phyloP scores from a whole-genome alignment of 805 yeast species.

The Lipomyces orientalis region DNA sequence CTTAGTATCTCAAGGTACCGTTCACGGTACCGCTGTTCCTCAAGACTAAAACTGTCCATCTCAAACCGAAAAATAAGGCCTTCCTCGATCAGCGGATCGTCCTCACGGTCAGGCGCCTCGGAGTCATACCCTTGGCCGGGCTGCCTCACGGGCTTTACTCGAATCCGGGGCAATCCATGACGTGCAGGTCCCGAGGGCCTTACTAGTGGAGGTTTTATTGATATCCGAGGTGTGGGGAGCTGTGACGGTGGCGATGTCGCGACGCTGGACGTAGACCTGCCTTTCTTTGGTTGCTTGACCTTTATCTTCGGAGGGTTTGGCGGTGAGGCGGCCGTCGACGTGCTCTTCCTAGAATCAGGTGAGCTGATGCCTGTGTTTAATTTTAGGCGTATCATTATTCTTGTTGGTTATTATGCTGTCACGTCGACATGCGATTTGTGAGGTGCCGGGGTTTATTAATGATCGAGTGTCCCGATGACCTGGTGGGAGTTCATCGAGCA shows the following conservation, averaged over 20 bases:
- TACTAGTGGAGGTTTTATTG: constrained; percentile 32
- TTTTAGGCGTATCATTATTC: constrained; percentile 26
- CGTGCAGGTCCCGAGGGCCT: constrained; percentile 19
- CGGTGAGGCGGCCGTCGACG: constrained; percentile 1
- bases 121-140: constrained; percentile 97
- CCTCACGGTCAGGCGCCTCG: constrained; percentile 94
- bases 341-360: background rate
- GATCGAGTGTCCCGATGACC: background rate
- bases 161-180: constrained; percentile 51
- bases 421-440: background rate
- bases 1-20: constrained; percentile 26
- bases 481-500: background rate
- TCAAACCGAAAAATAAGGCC: constrained; percentile 70
- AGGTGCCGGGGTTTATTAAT: background rate
- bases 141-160: constrained; percentile 65
- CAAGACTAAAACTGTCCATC: constrained; percentile 31
- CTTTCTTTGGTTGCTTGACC: constrained; percentile 29
- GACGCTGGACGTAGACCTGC: constrained; percentile 7
- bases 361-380: constrained; percentile 12
- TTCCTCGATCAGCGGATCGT: constrained; percentile 89
- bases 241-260: constrained; percentile 11
- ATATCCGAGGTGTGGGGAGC: constrained; percentile 29
- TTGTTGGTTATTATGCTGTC: background rate
- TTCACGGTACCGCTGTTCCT: constrained; percentile 29
- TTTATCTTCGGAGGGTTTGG: constrained; percentile 28